Percentiles rank a stretch among this genome's conserved stretches.
These are phyloP conservation scores for Brasilioporus rufonigricans DNA, from an alignment of 768 basidiomycete genomes.

Conservation along the genomic window DNA sequence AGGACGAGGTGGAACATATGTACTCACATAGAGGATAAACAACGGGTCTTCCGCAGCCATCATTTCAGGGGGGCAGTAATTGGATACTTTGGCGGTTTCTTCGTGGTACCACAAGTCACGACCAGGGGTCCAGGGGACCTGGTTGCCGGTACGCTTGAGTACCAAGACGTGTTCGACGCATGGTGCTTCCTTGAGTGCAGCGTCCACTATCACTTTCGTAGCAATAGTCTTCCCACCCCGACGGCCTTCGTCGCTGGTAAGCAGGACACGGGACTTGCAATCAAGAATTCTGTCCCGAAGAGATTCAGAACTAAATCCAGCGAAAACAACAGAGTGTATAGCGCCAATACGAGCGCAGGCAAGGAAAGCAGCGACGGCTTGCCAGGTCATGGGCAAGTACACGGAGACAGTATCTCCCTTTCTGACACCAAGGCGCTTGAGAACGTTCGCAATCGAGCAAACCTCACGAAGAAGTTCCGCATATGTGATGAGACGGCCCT, in stretches of 20 bases:
- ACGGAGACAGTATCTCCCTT: conserved; percentile 95
- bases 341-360: conserved; percentile 97
- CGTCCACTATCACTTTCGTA: conserved; percentile 91
- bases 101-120: conserved; percentile 98
- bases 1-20: neutral
- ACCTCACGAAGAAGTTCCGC: conserved; percentile 88
- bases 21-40: conserved; percentile 95
- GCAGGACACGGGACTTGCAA: conserved; percentile 85
- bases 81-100: conserved; percentile 77
- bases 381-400: conserved; percentile 94
- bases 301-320: conserved; percentile 93
- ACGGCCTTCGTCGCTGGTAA: conserved; percentile 92
- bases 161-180: conserved; percentile 89
- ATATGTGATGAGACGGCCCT: conserved; percentile 76
- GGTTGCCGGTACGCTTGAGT: conserved; percentile 79
- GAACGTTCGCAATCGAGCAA: conserved; percentile 85
- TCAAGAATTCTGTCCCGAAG: conserved; percentile 91
- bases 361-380: conserved; percentile 93
- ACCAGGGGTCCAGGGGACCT: conserved; percentile 77
- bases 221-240: conserved; percentile 95
- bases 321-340: conserved; percentile 95
- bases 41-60: conserved; percentile 95
- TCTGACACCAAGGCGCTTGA: conserved; percentile 85
- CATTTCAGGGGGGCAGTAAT: conserved; percentile 83
- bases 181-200: conserved; percentile 83